phyloP scores from a whole-genome alignment of 352 stramenopile genomes.

The Discostella stelligera region DNA sequence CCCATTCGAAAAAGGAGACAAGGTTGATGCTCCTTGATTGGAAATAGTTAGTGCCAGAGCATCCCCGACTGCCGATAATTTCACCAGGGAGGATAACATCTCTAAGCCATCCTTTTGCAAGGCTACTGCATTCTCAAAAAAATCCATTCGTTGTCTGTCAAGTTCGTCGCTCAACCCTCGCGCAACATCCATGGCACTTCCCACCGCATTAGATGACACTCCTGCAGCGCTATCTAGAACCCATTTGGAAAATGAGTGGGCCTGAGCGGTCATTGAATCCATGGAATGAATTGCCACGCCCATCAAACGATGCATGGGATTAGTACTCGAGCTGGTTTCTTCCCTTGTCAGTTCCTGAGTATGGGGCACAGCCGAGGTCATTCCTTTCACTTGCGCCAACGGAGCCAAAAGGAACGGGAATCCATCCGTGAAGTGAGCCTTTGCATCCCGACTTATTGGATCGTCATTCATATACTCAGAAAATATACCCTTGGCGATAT shows the following conservation, averaged over 20 bases:
- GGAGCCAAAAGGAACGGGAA: conserved; percentile 77
- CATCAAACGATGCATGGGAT: conserved; percentile 27
- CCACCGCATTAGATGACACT: conserved; percentile 27
- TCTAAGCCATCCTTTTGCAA: conserved; percentile 40
- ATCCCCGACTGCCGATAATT: conserved; percentile 11
- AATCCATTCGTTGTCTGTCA: conserved; percentile 30
- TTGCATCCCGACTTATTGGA: conserved; percentile 73
- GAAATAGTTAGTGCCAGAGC: conserved; percentile 10
- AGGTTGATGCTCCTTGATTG: conserved; percentile 8
- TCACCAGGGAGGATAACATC: conserved; percentile 29
- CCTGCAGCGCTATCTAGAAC: conserved; percentile 45
- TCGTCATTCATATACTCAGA: conserved; percentile 77
- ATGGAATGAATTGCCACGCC: conserved; percentile 29
- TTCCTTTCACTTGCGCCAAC: conserved; percentile 66
- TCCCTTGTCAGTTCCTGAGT: conserved; percentile 19
- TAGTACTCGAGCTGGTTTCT: conserved; percentile 7
- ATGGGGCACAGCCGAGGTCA: conserved; percentile 33
- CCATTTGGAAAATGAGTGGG: conserved; percentile 42
- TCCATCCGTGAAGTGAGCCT: conserved; percentile 66
- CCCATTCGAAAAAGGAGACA: conserved; percentile 11
- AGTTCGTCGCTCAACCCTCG: conserved; percentile 28
- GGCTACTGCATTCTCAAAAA: conserved; percentile 30
- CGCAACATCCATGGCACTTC: conserved; percentile 17
- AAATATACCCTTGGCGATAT: conserved; percentile 78
- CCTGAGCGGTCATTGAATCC: conserved; percentile 42